These are phyloP conservation scores for Starmerella scarabaei DNA, from an alignment of 805 yeast genomes.

Conservation along the genomic window DNA sequence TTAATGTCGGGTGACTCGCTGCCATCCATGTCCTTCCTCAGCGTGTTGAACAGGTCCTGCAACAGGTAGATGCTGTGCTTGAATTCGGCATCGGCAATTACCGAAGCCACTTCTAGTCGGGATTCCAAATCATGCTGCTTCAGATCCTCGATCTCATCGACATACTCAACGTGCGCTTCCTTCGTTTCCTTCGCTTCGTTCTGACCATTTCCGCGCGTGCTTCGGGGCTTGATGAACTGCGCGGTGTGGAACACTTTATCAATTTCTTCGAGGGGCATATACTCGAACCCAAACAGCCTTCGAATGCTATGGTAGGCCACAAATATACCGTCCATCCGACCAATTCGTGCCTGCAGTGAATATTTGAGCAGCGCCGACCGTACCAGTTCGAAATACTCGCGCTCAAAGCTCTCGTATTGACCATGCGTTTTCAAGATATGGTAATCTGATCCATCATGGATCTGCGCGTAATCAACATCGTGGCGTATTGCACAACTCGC, in stretches of 20 bases:
- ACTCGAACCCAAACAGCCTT: conserved; percentile 79
- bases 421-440: conserved; percentile 54
- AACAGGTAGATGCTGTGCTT: conserved; percentile 44
- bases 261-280: conserved; percentile 59
- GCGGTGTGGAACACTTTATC: conserved; percentile 50
- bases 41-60: conserved; percentile 32
- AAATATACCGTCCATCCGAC: conserved; percentile 93
- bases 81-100: conserved; percentile 58
- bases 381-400: conserved; percentile 65
- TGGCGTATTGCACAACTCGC: conserved; percentile 79
- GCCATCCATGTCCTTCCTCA: conserved; percentile 24
- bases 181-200: background rate
- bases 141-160: conserved; percentile 10
- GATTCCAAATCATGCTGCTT: conserved; percentile 16
- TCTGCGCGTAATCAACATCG: conserved; percentile 52
- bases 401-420: conserved; percentile 60
- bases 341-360: conserved; percentile 82
- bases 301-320: conserved; percentile 79
- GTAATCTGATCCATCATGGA: conserved; percentile 49
- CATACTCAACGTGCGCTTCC: background rate
- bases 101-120: conserved; percentile 29
- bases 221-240: conserved; percentile 20
- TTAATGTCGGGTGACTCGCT: conserved; percentile 13
- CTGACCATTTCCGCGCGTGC: background rate
- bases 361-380: conserved; percentile 71